Conservation (phyloP, 1,284 basidiomycete species). For the Cutaneotrichosporon sp. region DNA sequence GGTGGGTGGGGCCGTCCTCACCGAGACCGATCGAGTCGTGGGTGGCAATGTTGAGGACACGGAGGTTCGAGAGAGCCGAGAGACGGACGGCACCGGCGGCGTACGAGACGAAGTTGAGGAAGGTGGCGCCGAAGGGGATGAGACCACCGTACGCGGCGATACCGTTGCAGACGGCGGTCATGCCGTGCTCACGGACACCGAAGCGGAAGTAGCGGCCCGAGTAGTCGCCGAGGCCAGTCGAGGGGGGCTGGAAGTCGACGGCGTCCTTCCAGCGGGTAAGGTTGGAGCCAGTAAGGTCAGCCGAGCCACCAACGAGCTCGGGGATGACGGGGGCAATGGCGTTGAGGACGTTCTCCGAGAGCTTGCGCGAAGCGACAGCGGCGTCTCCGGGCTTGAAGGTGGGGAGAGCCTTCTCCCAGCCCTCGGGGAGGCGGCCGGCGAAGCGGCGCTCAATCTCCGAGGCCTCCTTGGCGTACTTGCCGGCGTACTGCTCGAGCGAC, state of each 20-base stretch:
- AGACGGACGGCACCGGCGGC: conserved; percentile 87
- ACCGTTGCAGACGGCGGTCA: conserved; percentile 95
- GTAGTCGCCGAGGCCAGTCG: conserved; percentile 79
- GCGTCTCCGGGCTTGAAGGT: conserved; percentile 72
- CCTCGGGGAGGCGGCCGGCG: conserved; percentile 74
- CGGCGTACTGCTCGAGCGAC: conserved; percentile 68
- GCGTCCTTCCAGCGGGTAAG: conserved; percentile 79
- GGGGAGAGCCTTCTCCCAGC: conserved; percentile 85
- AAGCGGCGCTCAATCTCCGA: conserved; percentile 84
- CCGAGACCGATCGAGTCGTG: conserved; percentile 87
- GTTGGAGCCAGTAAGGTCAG: conserved; percentile 91
- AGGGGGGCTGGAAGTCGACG: conserved; percentile 86
- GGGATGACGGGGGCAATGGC: conserved; percentile 74
- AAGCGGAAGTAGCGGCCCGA: conserved; percentile 89
- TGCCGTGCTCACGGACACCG: conserved; percentile 96
- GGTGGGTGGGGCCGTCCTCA: conserved; percentile 96
- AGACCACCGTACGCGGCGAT: conserved; percentile 78
- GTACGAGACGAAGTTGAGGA: conserved; percentile 95
- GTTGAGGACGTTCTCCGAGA: conserved; percentile 85
- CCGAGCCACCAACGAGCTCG: conserved; percentile 85
- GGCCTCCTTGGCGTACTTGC: conserved; percentile 80
- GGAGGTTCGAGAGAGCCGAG: conserved; percentile 83
- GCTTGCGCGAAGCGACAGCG: conserved; percentile 87
- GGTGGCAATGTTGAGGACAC: conserved; percentile 70
- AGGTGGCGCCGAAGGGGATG: conserved; percentile 83